phyloP scores from a whole-genome alignment of 2,329 filamentous ascomycete species.

The Curvularia lunata region DNA sequence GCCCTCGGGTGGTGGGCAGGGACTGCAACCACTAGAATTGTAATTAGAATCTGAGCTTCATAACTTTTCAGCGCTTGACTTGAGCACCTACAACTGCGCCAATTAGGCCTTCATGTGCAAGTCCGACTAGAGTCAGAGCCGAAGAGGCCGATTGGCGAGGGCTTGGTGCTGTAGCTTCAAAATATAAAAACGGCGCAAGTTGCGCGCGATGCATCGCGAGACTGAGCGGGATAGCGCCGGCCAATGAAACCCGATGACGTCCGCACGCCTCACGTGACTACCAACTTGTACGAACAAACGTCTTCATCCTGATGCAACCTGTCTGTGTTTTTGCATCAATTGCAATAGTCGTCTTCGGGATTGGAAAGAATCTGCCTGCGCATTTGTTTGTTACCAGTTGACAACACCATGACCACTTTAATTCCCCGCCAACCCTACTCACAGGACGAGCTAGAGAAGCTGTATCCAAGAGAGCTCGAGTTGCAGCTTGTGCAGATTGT shows the following conservation, averaged over 20 bases:
- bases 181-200: conserved; percentile 1
- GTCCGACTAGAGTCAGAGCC: not conserved
- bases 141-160: not conserved
- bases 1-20: conserved; percentile 6
- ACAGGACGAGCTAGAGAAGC: conserved; percentile 74
- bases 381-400: not conserved
- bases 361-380: not conserved
- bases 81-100: not conserved
- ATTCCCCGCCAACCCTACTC: conserved; percentile 77
- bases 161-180: not conserved
- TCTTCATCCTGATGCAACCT: not conserved
- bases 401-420: conserved; percentile 73
- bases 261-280: conserved; percentile 33
- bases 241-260: conserved; percentile 20
- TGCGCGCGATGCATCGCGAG: conserved; percentile 7
- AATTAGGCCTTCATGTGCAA: not conserved
- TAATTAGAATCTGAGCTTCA: conserved; percentile 6
- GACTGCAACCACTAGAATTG: conserved; percentile 4
- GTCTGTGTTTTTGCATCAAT: not conserved
- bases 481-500: conserved; percentile 89
- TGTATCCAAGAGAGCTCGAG: conserved; percentile 82
- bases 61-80: not conserved
- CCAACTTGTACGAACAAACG: not conserved
- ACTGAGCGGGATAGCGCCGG: conserved; percentile 11
- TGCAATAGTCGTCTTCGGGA: not conserved